Percentiles rank a stretch among this genome's conserved stretches.
Conservation (phyloP, 1,284 basidiomycete species). For the Amylostereum areolatum region DNA sequence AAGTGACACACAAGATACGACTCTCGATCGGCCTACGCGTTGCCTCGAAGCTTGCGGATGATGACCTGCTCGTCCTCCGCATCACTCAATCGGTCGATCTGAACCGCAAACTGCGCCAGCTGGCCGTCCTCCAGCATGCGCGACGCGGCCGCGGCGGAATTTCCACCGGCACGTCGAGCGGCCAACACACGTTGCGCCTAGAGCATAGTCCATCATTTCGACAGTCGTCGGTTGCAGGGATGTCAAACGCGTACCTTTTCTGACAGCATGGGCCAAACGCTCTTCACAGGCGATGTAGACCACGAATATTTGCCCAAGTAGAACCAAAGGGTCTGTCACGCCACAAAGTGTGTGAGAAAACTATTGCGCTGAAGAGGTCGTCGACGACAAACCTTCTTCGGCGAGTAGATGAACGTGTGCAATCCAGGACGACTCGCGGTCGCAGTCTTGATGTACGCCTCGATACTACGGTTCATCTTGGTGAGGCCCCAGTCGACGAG, state of each 20-base stretch:
- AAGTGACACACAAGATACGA: no score
- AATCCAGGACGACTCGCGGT: conserved; percentile 18
- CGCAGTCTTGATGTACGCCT: conserved; percentile 25
- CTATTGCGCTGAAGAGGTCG: neutral
- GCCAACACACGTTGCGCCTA: conserved; percentile 5
- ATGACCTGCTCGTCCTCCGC: neutral
- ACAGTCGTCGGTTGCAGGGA: no score
- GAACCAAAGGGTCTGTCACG: conserved; percentile 16
- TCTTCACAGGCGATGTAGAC: conserved; percentile 6
- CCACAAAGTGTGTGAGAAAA: neutral
- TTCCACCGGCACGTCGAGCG: neutral
- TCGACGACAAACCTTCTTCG: conserved; percentile 29
- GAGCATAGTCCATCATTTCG: neutral
- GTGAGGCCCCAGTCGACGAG: conserved; percentile 46
- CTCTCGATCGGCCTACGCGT: conserved; percentile 1
- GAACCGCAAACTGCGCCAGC: conserved; percentile 20
- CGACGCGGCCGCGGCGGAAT: neutral
- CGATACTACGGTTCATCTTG: conserved; percentile 25
- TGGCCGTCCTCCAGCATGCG: conserved; percentile 15
- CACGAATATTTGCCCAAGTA: conserved; percentile 21
- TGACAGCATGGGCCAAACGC: conserved; percentile 17
- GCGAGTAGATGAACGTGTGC: conserved; percentile 43
- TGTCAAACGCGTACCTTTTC: no score
- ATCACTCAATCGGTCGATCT: conserved; percentile 11
- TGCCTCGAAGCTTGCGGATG: neutral